Percentiles rank a stretch among this genome's conserved stretches.
Evolutionary conservation across 208 protist species (phyloP).

Genomic region (Herpetomonas tarakana): DNA sequence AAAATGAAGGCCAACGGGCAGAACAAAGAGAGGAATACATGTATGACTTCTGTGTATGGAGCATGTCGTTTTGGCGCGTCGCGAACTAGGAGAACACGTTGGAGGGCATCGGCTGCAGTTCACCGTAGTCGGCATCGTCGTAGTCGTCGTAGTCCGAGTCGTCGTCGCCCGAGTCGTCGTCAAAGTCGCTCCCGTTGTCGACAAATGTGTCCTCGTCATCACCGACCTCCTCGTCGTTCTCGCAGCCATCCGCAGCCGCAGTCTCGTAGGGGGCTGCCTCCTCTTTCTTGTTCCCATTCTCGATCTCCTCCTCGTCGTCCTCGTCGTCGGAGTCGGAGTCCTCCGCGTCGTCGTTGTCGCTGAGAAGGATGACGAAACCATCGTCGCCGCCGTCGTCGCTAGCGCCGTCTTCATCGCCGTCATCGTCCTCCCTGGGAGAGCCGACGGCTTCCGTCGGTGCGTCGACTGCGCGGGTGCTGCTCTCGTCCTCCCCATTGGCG

Average conservation of each 20-base stretch:
- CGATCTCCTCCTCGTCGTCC: slow-evolving; percentile 10
- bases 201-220: slow-evolving; percentile 18
- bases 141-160: slow-evolving; percentile 8
- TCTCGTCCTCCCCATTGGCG: too few species aligned
- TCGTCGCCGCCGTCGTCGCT: not conserved
- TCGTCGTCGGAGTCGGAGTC: not conserved
- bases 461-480: too few species aligned
- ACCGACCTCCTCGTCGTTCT: slow-evolving; percentile 18
- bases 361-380: slow-evolving; percentile 1
- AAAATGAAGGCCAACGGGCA: not conserved
- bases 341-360: slow-evolving; percentile 7
- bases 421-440: not conserved
- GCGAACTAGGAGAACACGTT: slow-evolving; percentile 1
- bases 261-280: slow-evolving; percentile 15
- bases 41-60: too few species aligned
- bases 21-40: not conserved
- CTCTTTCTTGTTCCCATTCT: slow-evolving; percentile 22
- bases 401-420: slow-evolving; percentile 2
- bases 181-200: slow-evolving; percentile 24
- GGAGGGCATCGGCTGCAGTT: not conserved
- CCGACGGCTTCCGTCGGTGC: not conserved
- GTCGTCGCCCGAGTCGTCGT: slow-evolving; percentile 22
- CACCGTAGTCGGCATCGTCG: slow-evolving; percentile 8
- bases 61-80: too few species aligned
- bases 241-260: slow-evolving; percentile 16